A percentile compares a stretch with the other conserved stretches of the same genome.
phyloP scores from a whole-genome alignment of 1,284 basidiomycete genomes.

The Sanghuangporus baumii region DNA sequence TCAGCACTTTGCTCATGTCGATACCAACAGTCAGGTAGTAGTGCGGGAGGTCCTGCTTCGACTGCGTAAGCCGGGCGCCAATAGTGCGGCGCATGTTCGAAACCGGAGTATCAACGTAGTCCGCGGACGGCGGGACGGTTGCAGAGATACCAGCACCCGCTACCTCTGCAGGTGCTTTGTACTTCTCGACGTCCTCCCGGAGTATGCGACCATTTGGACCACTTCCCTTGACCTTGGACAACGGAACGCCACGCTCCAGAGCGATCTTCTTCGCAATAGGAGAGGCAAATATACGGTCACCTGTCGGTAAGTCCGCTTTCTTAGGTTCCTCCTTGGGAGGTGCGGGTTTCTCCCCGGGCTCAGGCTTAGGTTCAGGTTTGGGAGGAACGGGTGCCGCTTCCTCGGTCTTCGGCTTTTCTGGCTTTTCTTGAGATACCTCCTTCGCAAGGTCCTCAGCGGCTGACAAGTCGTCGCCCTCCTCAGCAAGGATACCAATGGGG shows the following conservation, averaged over 20 bases:
- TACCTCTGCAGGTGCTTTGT: constrained; percentile 50
- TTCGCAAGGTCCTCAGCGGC: constrained; percentile 76
- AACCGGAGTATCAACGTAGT: constrained; percentile 89
- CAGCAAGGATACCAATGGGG: constrained; percentile 85
- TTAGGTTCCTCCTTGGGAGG: constrained; percentile 28
- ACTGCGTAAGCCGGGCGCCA: constrained; percentile 85
- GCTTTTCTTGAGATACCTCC: constrained; percentile 44
- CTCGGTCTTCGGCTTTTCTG: constrained; percentile 31
- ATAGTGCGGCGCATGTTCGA: constrained; percentile 96
- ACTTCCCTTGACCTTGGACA: constrained; percentile 88
- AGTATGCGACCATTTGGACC: constrained; percentile 94
- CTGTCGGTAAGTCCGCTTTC: constrained; percentile 54
- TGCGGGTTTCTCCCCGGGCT: constrained; percentile 36
- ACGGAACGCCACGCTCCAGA: constrained; percentile 89
- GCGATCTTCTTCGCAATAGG: constrained; percentile 97
- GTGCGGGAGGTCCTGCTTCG: constrained; percentile 93
- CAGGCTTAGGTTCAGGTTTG: constrained; percentile 36
- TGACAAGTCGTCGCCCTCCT: constrained; percentile 91
- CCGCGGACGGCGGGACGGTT: constrained; percentile 41
- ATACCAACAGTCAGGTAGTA: constrained; percentile 96
- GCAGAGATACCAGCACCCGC: constrained; percentile 36
- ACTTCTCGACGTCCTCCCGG: constrained; percentile 92
- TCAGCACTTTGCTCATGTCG: constrained; percentile 95
- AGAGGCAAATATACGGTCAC: constrained; percentile 87
- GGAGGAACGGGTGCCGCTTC: constrained; percentile 30